These are phyloP conservation scores for Phoma sp. DNA, from an alignment of 2,329 filamentous ascomycete species.

Conservation along the genomic window DNA sequence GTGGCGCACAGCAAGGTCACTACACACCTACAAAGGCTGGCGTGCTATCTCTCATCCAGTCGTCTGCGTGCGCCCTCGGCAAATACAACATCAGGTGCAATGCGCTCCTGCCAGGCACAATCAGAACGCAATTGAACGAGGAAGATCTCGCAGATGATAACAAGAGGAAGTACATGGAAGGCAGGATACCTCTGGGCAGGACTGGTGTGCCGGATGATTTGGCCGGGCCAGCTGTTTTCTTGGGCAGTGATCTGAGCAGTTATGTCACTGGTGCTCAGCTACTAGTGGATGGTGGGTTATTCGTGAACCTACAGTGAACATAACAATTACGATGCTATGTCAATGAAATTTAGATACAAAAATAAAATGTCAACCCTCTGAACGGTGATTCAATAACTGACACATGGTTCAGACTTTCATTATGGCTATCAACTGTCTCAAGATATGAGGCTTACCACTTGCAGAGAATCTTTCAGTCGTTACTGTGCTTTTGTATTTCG, in stretches of 20 bases:
- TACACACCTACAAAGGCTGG: conserved; percentile 89
- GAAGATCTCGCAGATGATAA: conserved; percentile 75
- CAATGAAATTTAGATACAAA: not conserved
- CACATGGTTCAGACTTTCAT: too few species aligned
- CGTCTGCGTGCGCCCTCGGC: conserved; percentile 78
- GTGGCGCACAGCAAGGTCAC: conserved; percentile 79
- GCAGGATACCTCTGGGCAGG: conserved; percentile 73
- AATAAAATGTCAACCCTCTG: not conserved
- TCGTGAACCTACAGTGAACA: conserved; percentile 73
- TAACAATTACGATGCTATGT: too few species aligned
- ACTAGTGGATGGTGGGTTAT: conserved; percentile 86
- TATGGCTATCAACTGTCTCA: too few species aligned
- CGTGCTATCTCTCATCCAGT: conserved; percentile 82
- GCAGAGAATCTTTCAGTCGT: too few species aligned
- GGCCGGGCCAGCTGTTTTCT: conserved; percentile 83
- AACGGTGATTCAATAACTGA: too few species aligned
- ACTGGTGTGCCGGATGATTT: conserved; percentile 66
- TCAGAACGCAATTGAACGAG: conserved; percentile 84
- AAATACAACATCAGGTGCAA: conserved; percentile 81
- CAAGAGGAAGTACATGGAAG: conserved; percentile 82
- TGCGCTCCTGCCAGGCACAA: conserved; percentile 81
- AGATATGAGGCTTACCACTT: too few species aligned
- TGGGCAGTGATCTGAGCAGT: conserved; percentile 74
- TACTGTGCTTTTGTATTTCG: too few species aligned
- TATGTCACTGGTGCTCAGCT: conserved; percentile 76